Conservation (phyloP, 140 eudicot species). For the Erigeron philadelphicus region DNA sequence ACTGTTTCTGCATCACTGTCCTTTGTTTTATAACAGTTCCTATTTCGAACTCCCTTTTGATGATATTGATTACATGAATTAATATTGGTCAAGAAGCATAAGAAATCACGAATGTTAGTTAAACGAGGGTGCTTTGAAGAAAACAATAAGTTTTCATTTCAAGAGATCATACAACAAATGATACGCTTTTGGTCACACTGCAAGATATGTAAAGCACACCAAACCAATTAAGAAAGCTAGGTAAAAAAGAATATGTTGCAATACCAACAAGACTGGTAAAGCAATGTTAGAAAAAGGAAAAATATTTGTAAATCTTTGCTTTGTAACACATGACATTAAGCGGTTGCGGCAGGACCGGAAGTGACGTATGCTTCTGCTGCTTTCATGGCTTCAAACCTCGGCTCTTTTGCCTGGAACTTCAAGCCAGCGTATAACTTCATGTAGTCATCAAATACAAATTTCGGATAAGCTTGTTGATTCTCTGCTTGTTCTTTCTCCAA, state of each 20-base stretch:
- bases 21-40: too few species aligned
- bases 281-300: constrained; percentile 2
- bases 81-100: background rate
- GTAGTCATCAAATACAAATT: constrained; percentile 54
- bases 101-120: background rate
- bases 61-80: background rate
- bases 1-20: too few species aligned
- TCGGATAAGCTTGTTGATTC: constrained; percentile 35
- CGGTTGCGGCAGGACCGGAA: constrained; percentile 30
- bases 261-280: background rate
- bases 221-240: background rate
- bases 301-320: background rate
- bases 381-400: constrained; percentile 62
- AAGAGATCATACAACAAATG: background rate
- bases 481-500: constrained; percentile 36
- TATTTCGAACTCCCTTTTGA: too few species aligned
- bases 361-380: constrained; percentile 36
- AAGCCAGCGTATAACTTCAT: constrained; percentile 51
- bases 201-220: constrained; percentile 22
- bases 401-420: constrained; percentile 64
- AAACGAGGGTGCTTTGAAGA: background rate
- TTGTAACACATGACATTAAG: constrained; percentile 23
- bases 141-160: background rate
- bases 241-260: background rate
- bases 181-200: background rate